phyloP scores from a whole-genome alignment of 345 rosid genomes.

The Eucalyptus tenuipes region DNA sequence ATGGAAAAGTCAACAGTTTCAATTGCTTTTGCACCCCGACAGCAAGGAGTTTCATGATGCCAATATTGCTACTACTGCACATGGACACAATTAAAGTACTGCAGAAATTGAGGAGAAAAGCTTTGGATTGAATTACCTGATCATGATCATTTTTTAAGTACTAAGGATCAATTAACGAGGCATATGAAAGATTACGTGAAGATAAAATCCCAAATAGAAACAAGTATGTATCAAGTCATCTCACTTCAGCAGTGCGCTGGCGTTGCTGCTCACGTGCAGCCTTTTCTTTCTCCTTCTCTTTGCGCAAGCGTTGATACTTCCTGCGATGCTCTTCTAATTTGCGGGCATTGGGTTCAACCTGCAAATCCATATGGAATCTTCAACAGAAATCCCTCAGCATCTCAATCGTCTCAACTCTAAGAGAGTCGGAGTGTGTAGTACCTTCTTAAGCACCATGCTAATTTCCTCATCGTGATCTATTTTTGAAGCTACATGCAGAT shows the following conservation, averaged over 20 bases:
- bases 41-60: background rate
- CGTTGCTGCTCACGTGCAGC: slow-evolving; percentile 32
- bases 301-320: slow-evolving; percentile 60
- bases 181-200: background rate
- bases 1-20: background rate
- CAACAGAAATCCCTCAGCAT: background rate
- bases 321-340: slow-evolving; percentile 65
- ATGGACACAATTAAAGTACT: background rate
- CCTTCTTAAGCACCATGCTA: slow-evolving; percentile 54
- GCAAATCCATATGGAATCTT: background rate
- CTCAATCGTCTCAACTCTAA: background rate
- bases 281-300: slow-evolving; percentile 45
- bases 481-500: slow-evolving; percentile 71
- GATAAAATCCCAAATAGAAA: background rate
- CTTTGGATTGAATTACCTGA: background rate
- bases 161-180: background rate
- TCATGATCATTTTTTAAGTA: background rate
- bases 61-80: background rate
- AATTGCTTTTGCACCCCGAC: background rate
- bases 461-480: slow-evolving; percentile 85
- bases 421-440: background rate
- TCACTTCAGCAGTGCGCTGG: slow-evolving; percentile 42
- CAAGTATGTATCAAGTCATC: background rate
- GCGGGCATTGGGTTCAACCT: slow-evolving; percentile 81
- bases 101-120: background rate